These are phyloP conservation scores for Fusarium brevicatenulatum DNA, from an alignment of 2,329 filamentous ascomycete species.

Conservation along the genomic window DNA sequence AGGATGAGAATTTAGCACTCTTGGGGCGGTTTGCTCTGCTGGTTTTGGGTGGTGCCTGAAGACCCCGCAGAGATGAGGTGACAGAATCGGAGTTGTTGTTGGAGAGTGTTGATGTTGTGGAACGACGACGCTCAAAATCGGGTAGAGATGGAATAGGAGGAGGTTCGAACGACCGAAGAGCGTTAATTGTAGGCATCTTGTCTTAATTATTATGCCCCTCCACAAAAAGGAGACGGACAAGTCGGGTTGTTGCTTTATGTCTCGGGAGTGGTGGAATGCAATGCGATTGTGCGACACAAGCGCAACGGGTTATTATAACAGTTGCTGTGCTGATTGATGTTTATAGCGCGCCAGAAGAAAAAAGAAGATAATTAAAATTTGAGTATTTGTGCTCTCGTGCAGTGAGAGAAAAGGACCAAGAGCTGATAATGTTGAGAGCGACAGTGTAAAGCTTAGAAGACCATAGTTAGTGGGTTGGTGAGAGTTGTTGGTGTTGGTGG, in stretches of 20 bases:
- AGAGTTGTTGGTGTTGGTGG: not conserved
- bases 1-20: conserved; percentile 45
- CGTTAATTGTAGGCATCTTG: conserved; percentile 42
- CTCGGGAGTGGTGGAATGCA: not conserved
- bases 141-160: conserved; percentile 41
- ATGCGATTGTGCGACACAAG: conserved; percentile 17
- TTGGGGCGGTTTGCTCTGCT: conserved; percentile 41
- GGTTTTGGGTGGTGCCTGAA: conserved; percentile 37
- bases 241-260: conserved; percentile 4
- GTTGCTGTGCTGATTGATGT: not conserved
- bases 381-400: not conserved
- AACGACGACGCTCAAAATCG: conserved; percentile 43
- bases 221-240: not conserved
- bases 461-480: not conserved
- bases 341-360: not conserved
- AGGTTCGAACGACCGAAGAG: conserved; percentile 40
- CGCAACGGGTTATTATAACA: not conserved
- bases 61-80: conserved; percentile 28
- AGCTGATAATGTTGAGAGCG: not conserved
- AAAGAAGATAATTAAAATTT: not conserved
- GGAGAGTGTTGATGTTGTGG: conserved; percentile 33
- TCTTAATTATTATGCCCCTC: conserved; percentile 1
- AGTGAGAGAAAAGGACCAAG: not conserved
- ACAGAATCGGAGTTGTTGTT: conserved; percentile 29
- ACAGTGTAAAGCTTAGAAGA: conserved; percentile 12